A percentile compares a stretch with the other conserved stretches of the same genome.
Evolutionary conservation across 768 basidiomycete species (phyloP).

Genomic region (Tulasnella sp.): DNA sequence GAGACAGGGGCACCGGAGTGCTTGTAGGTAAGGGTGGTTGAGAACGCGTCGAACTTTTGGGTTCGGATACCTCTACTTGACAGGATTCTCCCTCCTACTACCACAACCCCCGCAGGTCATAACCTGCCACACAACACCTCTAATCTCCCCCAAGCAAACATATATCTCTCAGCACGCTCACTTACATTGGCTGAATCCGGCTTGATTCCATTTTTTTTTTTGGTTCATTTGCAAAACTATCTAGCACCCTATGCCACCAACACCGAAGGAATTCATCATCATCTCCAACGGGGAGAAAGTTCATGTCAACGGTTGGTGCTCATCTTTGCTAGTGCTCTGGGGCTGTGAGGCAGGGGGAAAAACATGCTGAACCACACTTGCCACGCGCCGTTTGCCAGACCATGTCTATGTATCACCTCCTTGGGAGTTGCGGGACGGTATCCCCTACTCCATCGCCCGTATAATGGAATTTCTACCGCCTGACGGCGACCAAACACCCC

Average conservation of each 20-base stretch:
- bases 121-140: background rate
- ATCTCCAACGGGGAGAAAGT: constrained; percentile 57
- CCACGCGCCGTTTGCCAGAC: constrained; percentile 44
- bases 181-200: no score
- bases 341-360: background rate
- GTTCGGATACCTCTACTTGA: no score
- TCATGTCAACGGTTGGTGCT: constrained; percentile 63
- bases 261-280: constrained; percentile 12
- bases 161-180: background rate
- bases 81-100: no score
- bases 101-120: no score
- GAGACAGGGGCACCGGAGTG: no score
- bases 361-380: constrained; percentile 19
- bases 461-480: constrained; percentile 94
- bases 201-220: no score
- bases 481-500: constrained; percentile 27
- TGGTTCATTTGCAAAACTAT: no score
- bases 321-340: constrained; percentile 22
- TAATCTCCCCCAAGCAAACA: background rate
- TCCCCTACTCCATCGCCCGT: constrained; percentile 89
- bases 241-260: constrained; percentile 3
- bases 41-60: no score
- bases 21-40: no score
- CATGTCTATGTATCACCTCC: constrained; percentile 95
- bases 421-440: constrained; percentile 85